A percentile compares a stretch with the other conserved stretches of the same genome.
Conservation (phyloP, 2,329 filamentous ascomycete species). For the Cadophora malorum region DNA sequence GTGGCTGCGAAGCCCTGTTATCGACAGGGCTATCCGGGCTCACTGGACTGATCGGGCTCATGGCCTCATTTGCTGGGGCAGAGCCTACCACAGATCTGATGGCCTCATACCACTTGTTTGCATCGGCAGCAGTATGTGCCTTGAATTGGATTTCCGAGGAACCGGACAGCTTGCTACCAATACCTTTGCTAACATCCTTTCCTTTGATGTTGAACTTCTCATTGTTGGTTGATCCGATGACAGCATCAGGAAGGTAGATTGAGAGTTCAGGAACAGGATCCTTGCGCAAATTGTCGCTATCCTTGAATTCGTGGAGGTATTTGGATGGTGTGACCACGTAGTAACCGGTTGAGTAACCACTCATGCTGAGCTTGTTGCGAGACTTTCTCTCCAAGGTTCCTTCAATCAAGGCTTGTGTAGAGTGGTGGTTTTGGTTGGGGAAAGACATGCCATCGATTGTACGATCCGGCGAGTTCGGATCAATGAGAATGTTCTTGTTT, state of each 20-base stretch:
- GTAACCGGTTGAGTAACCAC: constrained; percentile 80
- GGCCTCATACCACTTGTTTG: constrained; percentile 83
- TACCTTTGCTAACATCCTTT: constrained; percentile 83
- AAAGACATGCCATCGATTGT: constrained; percentile 78
- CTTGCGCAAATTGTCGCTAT: constrained; percentile 73
- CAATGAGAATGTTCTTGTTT: constrained; percentile 74
- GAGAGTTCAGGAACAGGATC: constrained; percentile 87
- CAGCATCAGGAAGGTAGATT: constrained; percentile 89
- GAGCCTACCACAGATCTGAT: constrained; percentile 52
- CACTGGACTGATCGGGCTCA: constrained; percentile 32
- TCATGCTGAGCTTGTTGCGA: constrained; percentile 77
- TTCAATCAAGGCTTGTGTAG: constrained; percentile 84
- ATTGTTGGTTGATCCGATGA: constrained; percentile 73
- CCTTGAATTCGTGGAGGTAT: constrained; percentile 96
- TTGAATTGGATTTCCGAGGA: constrained; percentile 85
- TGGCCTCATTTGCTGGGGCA: constrained; percentile 26
- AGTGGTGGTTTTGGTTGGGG: constrained; percentile 84
- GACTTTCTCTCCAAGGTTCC: constrained; percentile 90
- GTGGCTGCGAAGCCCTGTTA: constrained; percentile 32
- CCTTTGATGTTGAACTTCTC: constrained; percentile 95
- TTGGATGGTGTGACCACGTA: constrained; percentile 90
- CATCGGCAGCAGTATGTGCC: constrained; percentile 80
- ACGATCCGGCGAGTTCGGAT: constrained; percentile 77
- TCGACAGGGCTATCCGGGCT: constrained; percentile 38
- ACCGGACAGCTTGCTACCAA: constrained; percentile 82